A percentile compares a stretch with the other conserved stretches of the same genome.
These are phyloP conservation scores for Lodderomyces orthopsilosis DNA, from an alignment of 1,139 yeast genomes.

Conservation along the genomic window DNA sequence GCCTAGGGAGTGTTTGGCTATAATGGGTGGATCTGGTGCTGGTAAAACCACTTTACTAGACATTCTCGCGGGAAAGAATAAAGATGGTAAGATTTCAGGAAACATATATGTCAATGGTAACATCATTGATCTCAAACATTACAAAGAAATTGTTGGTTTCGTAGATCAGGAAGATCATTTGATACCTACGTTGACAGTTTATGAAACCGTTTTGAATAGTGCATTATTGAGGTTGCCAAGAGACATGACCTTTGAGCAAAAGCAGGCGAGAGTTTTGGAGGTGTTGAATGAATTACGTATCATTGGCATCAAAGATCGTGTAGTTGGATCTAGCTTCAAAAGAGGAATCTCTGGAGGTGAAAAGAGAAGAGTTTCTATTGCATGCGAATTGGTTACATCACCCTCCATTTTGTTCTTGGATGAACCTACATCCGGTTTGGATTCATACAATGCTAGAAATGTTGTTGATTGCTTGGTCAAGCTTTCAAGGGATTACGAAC, in stretches of 20 bases:
- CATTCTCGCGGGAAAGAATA: constrained; percentile 83
- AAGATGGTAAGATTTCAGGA: constrained; percentile 69
- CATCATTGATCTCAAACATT: constrained; percentile 36
- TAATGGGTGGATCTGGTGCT: constrained; percentile 98
- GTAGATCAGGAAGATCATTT: constrained; percentile 96
- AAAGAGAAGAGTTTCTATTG: constrained; percentile 83
- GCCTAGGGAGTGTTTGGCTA: constrained; percentile 89
- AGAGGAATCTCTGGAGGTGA: constrained; percentile 97
- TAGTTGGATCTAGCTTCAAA: constrained; percentile 84
- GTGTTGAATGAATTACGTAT: constrained; percentile 85
- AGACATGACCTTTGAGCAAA: constrained; percentile 67
- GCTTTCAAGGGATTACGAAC: constrained; percentile 72
- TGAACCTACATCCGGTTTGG: constrained; percentile 94
- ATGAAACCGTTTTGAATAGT: constrained; percentile 89
- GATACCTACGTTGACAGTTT: constrained; percentile 90
- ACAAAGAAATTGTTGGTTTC: constrained; percentile 77
- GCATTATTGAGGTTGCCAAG: constrained; percentile 86
- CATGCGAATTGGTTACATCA: constrained; percentile 84
- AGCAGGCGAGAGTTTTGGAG: constrained; percentile 77
- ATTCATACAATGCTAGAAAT: constrained; percentile 88
- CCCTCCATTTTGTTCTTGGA: constrained; percentile 79
- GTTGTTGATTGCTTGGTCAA: constrained; percentile 83
- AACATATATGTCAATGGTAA: constrained; percentile 73
- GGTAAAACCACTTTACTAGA: constrained; percentile 94
- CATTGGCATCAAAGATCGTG: constrained; percentile 73